Evolutionary conservation across 2,329 filamentous ascomycete species (phyloP).

Genomic region (Phyllosticta citribraziliensis): DNA sequence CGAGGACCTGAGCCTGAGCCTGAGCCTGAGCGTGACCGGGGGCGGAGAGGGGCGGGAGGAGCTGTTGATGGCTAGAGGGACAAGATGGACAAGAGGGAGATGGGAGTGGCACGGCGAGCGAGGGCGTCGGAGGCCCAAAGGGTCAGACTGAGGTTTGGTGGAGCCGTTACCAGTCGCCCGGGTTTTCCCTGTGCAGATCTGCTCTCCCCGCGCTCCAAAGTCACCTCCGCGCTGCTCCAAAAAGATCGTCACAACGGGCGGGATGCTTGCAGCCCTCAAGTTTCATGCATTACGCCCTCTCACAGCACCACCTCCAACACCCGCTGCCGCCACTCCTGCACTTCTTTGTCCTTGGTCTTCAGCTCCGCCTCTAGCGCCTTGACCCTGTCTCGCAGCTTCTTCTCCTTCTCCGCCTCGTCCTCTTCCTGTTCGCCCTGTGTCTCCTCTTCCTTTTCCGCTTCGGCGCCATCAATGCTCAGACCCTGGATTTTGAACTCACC

Average conservation of each 20-base stretch:
- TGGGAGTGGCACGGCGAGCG: background rate
- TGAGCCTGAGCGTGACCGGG: no score
- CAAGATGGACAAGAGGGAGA: background rate
- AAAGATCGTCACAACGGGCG: background rate
- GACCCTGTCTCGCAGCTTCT: conserved; percentile 2
- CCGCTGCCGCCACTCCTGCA: conserved; percentile 26
- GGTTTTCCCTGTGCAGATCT: background rate
- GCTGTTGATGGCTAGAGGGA: background rate
- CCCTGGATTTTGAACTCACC: conserved; percentile 36
- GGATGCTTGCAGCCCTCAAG: background rate
- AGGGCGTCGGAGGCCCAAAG: background rate
- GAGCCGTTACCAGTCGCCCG: background rate
- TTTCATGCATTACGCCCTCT: background rate
- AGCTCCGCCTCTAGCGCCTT: conserved; percentile 19
- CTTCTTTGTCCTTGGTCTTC: conserved; percentile 25
- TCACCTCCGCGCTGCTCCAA: no score
- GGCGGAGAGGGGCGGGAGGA: background rate
- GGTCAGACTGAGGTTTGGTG: background rate
- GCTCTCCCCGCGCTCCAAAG: no score
- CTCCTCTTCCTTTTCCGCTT: conserved; percentile 8
- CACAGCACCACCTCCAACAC: conserved; percentile 31
- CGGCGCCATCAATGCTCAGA: conserved; percentile 15
- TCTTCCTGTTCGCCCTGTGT: conserved; percentile 2
- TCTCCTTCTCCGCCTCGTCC: background rate
- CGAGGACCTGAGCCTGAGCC: no score